A percentile compares a stretch with the other conserved stretches of the same genome.
Conservation (phyloP, 108 stramenopile genomes). For the Schizochytrium sp. region DNA sequence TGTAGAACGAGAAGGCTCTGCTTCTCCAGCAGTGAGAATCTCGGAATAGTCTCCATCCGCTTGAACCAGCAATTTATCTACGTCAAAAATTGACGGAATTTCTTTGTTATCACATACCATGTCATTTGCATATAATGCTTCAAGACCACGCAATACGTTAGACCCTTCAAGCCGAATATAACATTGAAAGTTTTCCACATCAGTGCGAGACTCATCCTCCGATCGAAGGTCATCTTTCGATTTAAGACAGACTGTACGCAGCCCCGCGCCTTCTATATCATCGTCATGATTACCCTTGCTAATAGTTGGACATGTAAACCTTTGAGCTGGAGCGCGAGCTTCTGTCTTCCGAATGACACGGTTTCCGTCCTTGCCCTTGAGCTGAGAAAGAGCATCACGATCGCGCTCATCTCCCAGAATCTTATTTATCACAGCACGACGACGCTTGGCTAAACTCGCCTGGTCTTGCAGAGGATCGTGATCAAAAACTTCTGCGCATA, state of each 20-base stretch:
- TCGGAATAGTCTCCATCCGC: neutral
- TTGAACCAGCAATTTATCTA: neutral
- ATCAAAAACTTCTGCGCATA: conserved; percentile 55
- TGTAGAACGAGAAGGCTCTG: neutral
- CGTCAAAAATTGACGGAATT: conserved; percentile 12
- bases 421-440: conserved; percentile 33
- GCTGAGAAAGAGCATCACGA: too few relatives aligned
- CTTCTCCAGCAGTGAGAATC: neutral
- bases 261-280: neutral
- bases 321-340: neutral
- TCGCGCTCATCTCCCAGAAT: conserved; percentile 24
- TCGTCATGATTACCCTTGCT: neutral
- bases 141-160: conserved; percentile 32
- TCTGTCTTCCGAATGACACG: conserved; percentile 2
- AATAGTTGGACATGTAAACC: conserved; percentile 4
- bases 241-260: conserved; percentile 19
- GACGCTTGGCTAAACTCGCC: neutral
- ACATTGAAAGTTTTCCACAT: conserved; percentile 57
- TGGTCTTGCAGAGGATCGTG: conserved; percentile 11
- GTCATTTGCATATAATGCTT: conserved; percentile 16
- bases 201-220: neutral
- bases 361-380: conserved; percentile 31
- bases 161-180: conserved; percentile 25
- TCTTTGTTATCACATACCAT: conserved; percentile 1
- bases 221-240: conserved; percentile 33